These are phyloP conservation scores for Globisporangium irregulare DNA, from an alignment of 352 stramenopile genomes.

Conservation along the genomic window DNA sequence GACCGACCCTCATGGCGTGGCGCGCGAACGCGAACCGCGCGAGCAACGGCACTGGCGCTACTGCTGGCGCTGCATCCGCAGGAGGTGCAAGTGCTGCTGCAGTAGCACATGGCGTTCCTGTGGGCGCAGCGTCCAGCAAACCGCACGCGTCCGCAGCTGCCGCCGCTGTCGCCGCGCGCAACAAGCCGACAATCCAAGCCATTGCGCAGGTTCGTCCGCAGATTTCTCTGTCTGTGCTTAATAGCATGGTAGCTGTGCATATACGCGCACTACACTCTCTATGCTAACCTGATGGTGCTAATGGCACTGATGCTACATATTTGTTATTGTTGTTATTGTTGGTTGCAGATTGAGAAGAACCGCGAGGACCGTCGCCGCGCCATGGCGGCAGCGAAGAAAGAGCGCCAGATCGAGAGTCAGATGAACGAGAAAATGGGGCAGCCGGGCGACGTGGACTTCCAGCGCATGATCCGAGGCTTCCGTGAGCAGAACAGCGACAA, in stretches of 20 bases:
- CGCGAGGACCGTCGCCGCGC: constrained; percentile 77
- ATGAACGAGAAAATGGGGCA: constrained; percentile 78
- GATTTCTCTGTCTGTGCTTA: not conserved
- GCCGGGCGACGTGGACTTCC: constrained; percentile 89
- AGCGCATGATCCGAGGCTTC: constrained; percentile 89
- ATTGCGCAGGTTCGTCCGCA: constrained; percentile 43
- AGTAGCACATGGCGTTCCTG: not conserved
- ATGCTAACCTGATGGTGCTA: not conserved
- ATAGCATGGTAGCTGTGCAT: not conserved
- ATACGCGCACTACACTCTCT: not conserved
- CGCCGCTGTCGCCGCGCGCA: constrained; percentile 17
- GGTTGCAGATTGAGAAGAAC: constrained; percentile 75
- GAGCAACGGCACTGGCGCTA: not conserved
- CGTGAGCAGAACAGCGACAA: constrained; percentile 75
- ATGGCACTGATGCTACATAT: not conserved
- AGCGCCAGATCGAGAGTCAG: constrained; percentile 79
- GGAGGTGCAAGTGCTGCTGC: not conserved
- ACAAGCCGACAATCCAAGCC: constrained; percentile 65
- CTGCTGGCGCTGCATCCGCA: not conserved
- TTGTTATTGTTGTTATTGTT: not conserved
- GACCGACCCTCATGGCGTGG: constrained; percentile 27
- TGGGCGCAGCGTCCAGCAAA: constrained; percentile 12
- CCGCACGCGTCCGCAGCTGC: constrained; percentile 15
- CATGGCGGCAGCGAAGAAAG: constrained; percentile 85
- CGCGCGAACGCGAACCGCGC: constrained; percentile 26